Base-by-base conservation (phyloP, 2,329 filamentous ascomycete genomes). In the Neurospora crassa region DNA sequence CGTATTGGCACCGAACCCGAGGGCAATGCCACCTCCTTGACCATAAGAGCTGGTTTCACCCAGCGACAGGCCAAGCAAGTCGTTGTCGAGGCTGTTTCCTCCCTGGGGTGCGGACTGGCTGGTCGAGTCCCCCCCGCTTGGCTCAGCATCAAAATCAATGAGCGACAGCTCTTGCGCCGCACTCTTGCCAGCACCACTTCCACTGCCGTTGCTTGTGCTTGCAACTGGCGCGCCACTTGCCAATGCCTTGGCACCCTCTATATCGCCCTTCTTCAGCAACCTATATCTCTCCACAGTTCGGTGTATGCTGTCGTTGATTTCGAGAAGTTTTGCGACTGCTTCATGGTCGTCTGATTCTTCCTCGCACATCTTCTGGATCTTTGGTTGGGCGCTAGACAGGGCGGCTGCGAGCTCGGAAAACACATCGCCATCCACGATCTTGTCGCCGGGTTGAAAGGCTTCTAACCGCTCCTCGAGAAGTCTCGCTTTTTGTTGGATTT, bases 281-380 rank as follows among this genome's bases (percentile, higher is more conserved):
- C 93, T 97, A 81, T 98, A 99, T 74, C 96, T 86, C 82, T 98
- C 93, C 71, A 98, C 93, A 1, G 96, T 99, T 74, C 95, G 90
- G 79, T 98, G 93, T 87, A 99, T 99, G 82, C 94, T 97, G 81
- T 99, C 96, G 79, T 99, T 99, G 78, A 99, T 98, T 79, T 98
- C 94, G 71, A 99, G 87, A 12, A 99, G 85, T 81, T 97, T 97
- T 63, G 94, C 92, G 6, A 99, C 96, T 5, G 96, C 96, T 83
- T 97, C 96, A 73, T 94, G 90, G 78, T 99, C 96, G 73, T 98
- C 95, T 12, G 94, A 97, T 79, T 99, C 96, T 81, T 99, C 96
- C 81, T 98, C 95, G 78, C 95, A 98, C 95, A 99, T 99, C 83
- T 93, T 97, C 80, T 98, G 95, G 75, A 99, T 98, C 84, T 99